These are phyloP conservation scores for Castanospermum australe DNA, from an alignment of 306 rosid genomes.

Conservation along the genomic window DNA sequence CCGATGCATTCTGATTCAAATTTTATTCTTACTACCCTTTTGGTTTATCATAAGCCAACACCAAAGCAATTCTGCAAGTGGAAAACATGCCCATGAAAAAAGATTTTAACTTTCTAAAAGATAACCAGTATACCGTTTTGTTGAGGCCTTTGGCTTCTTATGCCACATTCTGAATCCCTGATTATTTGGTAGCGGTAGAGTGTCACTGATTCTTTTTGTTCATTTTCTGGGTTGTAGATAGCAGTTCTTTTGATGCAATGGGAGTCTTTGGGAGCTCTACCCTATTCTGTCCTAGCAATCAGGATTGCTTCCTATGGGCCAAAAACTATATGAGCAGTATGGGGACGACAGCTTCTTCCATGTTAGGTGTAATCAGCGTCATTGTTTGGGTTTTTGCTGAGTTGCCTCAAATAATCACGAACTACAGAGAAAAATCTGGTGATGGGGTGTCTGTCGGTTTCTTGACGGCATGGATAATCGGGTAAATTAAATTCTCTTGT, in stretches of 20 bases:
- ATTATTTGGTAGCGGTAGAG: background rate
- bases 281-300: constrained; percentile 34
- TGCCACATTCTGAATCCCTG: background rate
- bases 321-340: constrained; percentile 31
- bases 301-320: constrained; percentile 53
- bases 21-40: background rate
- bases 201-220: background rate
- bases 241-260: constrained; percentile 27
- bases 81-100: background rate
- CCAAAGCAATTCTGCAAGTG: background rate
- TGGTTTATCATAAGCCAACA: background rate
- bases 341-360: constrained; percentile 57
- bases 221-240: constrained; percentile 11
- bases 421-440: constrained; percentile 59
- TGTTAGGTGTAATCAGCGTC: constrained; percentile 66
- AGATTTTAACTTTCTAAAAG: background rate
- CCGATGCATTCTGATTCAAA: background rate
- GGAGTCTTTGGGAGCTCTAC: constrained; percentile 32
- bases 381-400: constrained; percentile 79
- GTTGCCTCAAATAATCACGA: constrained; percentile 80
- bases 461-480: constrained; percentile 80
- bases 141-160: constrained; percentile 15
- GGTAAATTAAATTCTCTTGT: constrained; percentile 42
- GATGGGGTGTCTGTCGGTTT: constrained; percentile 74
- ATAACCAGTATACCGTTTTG: background rate